Percentiles rank a stretch among this genome's conserved stretches.
Conservation (phyloP, 2,329 filamentous ascomycete species). For the Alternaria alternata region DNA sequence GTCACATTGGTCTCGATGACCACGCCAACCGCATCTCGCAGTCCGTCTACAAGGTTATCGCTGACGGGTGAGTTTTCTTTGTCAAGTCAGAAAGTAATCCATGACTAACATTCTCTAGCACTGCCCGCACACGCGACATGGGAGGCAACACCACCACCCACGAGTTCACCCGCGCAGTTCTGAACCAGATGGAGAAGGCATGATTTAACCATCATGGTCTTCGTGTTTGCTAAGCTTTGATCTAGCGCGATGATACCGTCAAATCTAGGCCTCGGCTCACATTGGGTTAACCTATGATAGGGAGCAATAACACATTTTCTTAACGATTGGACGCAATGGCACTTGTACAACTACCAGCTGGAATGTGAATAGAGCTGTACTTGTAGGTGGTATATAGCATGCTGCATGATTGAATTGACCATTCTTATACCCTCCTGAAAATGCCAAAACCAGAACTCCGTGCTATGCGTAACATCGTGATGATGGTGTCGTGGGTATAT, state of each 20-base stretch:
- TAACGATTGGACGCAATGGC: constrained; percentile 35
- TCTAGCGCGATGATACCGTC: constrained; percentile 23
- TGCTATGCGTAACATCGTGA: constrained; percentile 46
- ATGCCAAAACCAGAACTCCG: constrained; percentile 39
- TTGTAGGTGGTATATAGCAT: constrained; percentile 53
- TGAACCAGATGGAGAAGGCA: constrained; percentile 87
- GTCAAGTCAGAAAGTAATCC: neutral
- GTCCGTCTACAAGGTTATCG: constrained; percentile 82
- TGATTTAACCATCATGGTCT: constrained; percentile 23
- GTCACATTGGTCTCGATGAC: constrained; percentile 95
- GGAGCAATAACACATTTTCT: constrained; percentile 21
- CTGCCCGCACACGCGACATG: constrained; percentile 93
- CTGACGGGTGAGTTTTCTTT: constrained; percentile 74
- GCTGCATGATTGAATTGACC: constrained; percentile 48
- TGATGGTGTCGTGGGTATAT: constrained; percentile 31
- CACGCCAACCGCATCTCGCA: constrained; percentile 98
- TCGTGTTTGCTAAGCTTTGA: constrained; percentile 23
- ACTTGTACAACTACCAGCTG: constrained; percentile 46
- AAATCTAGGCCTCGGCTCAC: constrained; percentile 13
- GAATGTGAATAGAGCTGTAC: constrained; percentile 51
- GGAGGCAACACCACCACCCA: constrained; percentile 88
- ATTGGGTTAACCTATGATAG: constrained; percentile 15
- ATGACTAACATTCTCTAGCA: constrained; percentile 62
- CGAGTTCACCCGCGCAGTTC: constrained; percentile 92
- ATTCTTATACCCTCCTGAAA: constrained; percentile 38